Base-by-base conservation (phyloP, 176 grass and related monocot species). In the Oryza glumipatula region DNA sequence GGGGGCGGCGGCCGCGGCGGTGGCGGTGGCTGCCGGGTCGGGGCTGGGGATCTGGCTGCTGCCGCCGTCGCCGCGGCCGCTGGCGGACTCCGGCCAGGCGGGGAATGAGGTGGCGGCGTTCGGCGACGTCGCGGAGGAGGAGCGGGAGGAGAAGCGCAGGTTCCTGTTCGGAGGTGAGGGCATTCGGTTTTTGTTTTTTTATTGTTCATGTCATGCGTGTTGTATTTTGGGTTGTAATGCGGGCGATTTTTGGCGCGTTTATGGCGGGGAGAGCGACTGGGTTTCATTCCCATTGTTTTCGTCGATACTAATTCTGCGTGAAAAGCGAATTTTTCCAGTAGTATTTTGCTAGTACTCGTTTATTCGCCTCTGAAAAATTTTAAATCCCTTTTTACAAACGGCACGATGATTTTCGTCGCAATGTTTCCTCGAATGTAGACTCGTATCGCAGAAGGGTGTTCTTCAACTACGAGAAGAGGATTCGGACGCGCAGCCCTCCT, bases 391-490 rank as follows among this genome's bases (percentile, higher is more conserved):
- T 24, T 28, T 74, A 8, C 19, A 74, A 60, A 60, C 81, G 9
- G 3, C 75, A 54, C 17, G 9, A 33, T 80, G 1, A 69, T 70
- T n/a, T 14, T 79, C 2, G 9, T 60, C 41, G 36, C 22, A 0
- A 9, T 80, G 22, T 9, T 71, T 16, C 19, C 65, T 52, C 17
- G 17, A 16, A 6, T 81, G 71, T 32, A 97, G 94, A 97, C 74
- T 94, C 92, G 21, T 94, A 90, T 68, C 90, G 94, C 61, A 88
- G 80, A 67, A 92, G 88, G 92, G 91, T 98, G 28, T 98, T 98
- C 67, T 98, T 98, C 72, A 98, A 98, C 71, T 98, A 98, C 39
- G 96, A 98, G 93, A 98, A 92, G 81, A 76, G 93, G 88, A 92
- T 95, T 45, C 90, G 96, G 75, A 86, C 90, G 51, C 87, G 87